A percentile compares a stretch with the other conserved stretches of the same genome.
phyloP scores from a whole-genome alignment of 345 rosid genomes.

The Rhizophora apiculata region DNA sequence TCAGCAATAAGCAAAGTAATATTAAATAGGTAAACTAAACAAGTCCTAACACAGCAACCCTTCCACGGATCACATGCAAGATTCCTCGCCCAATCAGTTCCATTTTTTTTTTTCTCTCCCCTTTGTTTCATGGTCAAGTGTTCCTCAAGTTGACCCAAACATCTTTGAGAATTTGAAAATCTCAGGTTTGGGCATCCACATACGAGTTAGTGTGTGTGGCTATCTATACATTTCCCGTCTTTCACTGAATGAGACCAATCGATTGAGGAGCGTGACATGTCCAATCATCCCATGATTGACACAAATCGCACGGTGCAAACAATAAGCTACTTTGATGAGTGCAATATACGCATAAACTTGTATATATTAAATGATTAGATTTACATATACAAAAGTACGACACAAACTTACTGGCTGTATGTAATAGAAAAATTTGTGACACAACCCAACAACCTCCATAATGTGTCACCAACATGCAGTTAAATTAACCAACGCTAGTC shows the following conservation, averaged over 20 bases:
- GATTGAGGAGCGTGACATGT: not conserved
- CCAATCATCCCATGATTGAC: not conserved
- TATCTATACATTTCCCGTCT: too few relatives aligned
- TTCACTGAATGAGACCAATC: not conserved
- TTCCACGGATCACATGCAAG: constrained; percentile 18
- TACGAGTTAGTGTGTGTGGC: too few relatives aligned
- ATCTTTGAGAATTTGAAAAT: not conserved
- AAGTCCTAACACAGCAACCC: constrained; percentile 2
- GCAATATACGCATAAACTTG: not conserved
- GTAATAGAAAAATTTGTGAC: constrained; percentile 7
- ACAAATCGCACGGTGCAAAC: not conserved
- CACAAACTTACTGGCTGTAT: constrained; percentile 5
- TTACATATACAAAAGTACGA: not conserved
- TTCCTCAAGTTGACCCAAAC: constrained; percentile 12
- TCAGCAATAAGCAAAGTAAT: too few relatives aligned
- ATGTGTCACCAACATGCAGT: constrained; percentile 17
- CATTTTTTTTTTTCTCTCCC: not conserved
- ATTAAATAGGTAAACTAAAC: too few relatives aligned
- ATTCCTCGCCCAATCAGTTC: not conserved
- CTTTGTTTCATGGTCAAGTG: constrained; percentile 13
- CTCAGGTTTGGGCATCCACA: too few relatives aligned
- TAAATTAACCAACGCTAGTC: constrained; percentile 15
- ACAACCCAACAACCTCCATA: constrained; percentile 4
- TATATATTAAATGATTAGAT: not conserved
- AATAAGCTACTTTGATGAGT: not conserved